Conservation (phyloP, 257 asterid species). For the Solanum gracilifrons region DNA sequence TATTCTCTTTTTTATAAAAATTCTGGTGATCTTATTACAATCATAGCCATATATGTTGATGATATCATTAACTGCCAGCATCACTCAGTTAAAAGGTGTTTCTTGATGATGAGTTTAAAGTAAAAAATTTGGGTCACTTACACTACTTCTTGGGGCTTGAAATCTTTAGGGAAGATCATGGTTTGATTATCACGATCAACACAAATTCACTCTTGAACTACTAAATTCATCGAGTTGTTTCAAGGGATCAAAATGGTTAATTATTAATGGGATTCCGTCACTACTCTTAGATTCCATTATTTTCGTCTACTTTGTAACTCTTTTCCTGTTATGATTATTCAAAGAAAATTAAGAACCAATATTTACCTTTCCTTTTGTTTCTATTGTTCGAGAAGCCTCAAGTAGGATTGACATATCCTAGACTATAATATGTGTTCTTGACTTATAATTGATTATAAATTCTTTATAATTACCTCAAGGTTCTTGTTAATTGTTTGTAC, state of each 20-base stretch:
- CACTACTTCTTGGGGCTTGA: neutral
- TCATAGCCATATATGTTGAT: no score
- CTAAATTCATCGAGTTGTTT: neutral
- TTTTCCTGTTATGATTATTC: neutral
- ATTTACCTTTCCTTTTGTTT: neutral
- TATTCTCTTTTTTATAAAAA: no score
- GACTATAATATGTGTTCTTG: neutral
- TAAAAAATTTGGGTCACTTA: neutral
- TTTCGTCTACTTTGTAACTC: neutral
- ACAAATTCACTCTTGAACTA: no score
- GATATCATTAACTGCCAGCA: no score
- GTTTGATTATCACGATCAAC: neutral
- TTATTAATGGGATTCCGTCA: no score
- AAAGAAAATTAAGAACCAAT: no score
- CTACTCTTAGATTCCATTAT: neutral
- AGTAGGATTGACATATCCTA: neutral
- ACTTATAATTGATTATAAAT: no score
- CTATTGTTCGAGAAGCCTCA: neutral
- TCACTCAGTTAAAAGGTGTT: no score
- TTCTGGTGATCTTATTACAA: no score
- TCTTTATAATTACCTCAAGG: constrained; percentile 30
- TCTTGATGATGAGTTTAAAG: no score
- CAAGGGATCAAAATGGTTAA: neutral
- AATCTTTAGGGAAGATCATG: neutral
- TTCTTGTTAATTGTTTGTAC: constrained; percentile 20